Evolutionary conservation across 2,329 filamentous ascomycete genomes (phyloP), one percentile per base, ranked within the genome.

Genomic region (Colletotrichum cordylinicola): DNA sequence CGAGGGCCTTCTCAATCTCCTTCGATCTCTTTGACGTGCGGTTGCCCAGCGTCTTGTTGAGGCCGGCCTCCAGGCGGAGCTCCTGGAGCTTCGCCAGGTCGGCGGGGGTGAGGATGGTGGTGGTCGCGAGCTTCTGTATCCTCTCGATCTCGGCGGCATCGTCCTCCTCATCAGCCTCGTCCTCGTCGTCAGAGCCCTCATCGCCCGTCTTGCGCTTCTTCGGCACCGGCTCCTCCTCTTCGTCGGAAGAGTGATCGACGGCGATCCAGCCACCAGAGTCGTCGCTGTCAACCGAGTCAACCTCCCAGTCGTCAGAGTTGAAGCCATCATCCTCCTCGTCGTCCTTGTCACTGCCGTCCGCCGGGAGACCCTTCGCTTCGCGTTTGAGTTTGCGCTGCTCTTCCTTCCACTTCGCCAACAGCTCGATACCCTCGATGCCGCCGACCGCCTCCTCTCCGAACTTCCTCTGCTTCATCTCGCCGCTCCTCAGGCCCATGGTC

Each of bases 1-100:
- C 82, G 71, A 85, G 81, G 10, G 88, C 85, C 75, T 89, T 81
- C 78, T 89, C 85, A 80, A 91, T 84, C 80, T 86, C 84, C 82
- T 89, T 90, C 74, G 85, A 83, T 10, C 77, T 66, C 61, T 76
- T 73, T 8, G 76, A 73, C 6, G 60, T 67, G 65, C 84, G 82
- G 77, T 79, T 84, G 77, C 87, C 89, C 82, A 91, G 86, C 65
- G 87, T 88, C 77, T 94, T 93, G 78, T 94, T 92, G 62, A 98
- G 87, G 43, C 91, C 91, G 24, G 95, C 92, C 58, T 94, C 89
- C 66, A 94, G 89, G 62, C 95, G 94, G 29, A 99, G 92, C 85
- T 98, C 96, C 77, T 95, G 93, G 24, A 99, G 93, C 84, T 98
- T 98, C 79, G 95, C 93, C n/a, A 98, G 91, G 85, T 99, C 97